Base-by-base conservation (phyloP, 495 filamentous ascomycete species). In the Hyaloscypha variabilis region DNA sequence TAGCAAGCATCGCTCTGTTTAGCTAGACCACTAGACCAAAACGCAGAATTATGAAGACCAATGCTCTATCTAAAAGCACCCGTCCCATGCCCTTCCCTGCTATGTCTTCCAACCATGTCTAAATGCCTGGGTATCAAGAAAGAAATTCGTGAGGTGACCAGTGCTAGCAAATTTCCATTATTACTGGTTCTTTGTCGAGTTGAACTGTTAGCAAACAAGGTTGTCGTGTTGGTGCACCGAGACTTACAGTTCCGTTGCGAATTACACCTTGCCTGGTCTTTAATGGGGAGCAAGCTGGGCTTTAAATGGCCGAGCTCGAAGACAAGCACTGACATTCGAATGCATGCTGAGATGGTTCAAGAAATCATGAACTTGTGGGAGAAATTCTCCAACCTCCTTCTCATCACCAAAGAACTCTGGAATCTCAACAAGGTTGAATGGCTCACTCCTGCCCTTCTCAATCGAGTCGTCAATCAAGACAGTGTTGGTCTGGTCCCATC, bases 401-500 rank as follows among this genome's bases (percentile, higher is more conserved):
- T 31, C 21, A n/a, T 79, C 39, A 1, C 84, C 84, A 0, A 68
- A 73, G 72, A 94, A 97, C 71, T 95, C 93, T 0, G 92, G 88
- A 36, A 98, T 80, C 65, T 88, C 79, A 13, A 98, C 75, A 24
- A 92, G 83, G 64, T 98, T 99, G 77, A 83, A 87, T 0, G 96
- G 96, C 73, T 99, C 90, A 63, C 83, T 87, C 58, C 81, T 79
- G 2, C 89, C 95, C 79, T 98, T 99, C 65, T 90, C 77, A 13
- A 72, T 72, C 56, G 85, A 89, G 75, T 98, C 96, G 67, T 99
- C 95, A 25, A 98, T 87, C 14, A 99, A 79, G 31, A 99, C 78
- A 0, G 95, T 98, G 74, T 97, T 94, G n/a, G 77, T 79, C 76
- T 97, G 94, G 66, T 83, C 78, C 91, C 92, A 99, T 29, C 68